Evolutionary conservation across 2,329 filamentous ascomycete genomes (phyloP), one percentile per base, ranked within the genome.

Genomic region (Domatiomyces catenatus): DNA sequence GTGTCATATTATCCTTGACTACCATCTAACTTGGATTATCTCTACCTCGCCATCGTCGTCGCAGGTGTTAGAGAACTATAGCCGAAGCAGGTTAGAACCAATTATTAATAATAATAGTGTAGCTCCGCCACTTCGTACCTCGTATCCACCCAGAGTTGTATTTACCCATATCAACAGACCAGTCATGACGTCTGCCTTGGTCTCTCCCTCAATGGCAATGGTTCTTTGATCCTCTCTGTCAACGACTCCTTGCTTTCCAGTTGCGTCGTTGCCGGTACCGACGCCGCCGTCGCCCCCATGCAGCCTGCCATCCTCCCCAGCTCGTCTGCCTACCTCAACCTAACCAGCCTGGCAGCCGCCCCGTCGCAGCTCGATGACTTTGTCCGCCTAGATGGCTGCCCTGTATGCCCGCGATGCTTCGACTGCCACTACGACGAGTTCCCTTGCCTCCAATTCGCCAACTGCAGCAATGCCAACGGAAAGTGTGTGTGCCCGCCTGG

Each of bases 361-460:
- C 77, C 73, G 59, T 77, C 79, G 12, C 58, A 56, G 43, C 79
- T 84, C 63, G 73, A 88, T 63, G 76, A 82, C 39, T 69, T 89
- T 46, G 80, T 84, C 61, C 78, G 86, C 47, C 84, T 87, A 5
- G 77, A 77, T 56, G 79, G 86, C 64, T 62, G 56, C 50, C 61
- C 65, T 48, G 61, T 68, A 28, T 73, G 61, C 52, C 66, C 63
- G 8, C 62, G 60, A 57, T 90, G 92, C 73, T 98, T 98, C 76
- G 96, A 98, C 77, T 98, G 92, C 71, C 84, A 95, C 52, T 78
- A 98, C 15, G 89, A 92, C 24, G 86, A 86, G 55, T 93, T 94
- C 66, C 81, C 80, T 55, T 98, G 92, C 67, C 81, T 86, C 55
- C 92, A 98, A 69, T 98, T 84, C 65, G 84, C 88, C 36, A 75